Evolutionary conservation across 2,329 filamentous ascomycete genomes (phyloP), one percentile per base, ranked within the genome.

Genomic region (Scolecobasidium constrictum): DNA sequence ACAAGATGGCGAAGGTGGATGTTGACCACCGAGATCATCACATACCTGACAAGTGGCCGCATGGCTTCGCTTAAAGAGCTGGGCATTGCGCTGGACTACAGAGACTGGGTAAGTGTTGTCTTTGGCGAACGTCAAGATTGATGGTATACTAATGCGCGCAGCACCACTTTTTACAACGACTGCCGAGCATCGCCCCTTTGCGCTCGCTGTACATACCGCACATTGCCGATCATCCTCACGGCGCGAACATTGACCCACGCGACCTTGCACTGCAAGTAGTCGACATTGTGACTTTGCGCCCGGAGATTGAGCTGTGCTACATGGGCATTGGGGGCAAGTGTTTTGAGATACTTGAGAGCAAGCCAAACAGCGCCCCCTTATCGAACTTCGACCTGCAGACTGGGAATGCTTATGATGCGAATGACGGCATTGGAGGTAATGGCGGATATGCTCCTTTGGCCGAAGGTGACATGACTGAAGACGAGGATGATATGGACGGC

Each of bases 151-250:
- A 5, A 18, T n/a, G n/a, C n/a, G n/a, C n/a, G 47, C 48, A 86
- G 83, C 85, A 92, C 60, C 79, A 76, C 48, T 86, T 92, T 63
- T 71, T 92, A 6, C 83, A 86, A 56, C 69, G 80, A 34, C 71
- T 92, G 9, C 83, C 83, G 0, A 73, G 77, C 41, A 70, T 88
- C 40, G 73, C 79, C 0, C 77, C 83, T 44, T 69, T 92, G 26
- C 77, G 78, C 16, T 81, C 80, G 7, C 64, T 87, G 3, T 81
- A 86, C 54, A 73, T 88, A 36, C 75, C 81, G 5, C 74, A 78
- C 54, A 76, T 86, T 43, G 70, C 73, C 19, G 74, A 81, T 41
- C 74, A 79, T 49, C 67, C 75, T 6, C 69, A 77, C 56, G 60
- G 66, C 47, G 56, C 65, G 49, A 64, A 63, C 55, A 56, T 74